Base-by-base conservation (phyloP, 139 green algal genomes). In the Chlamydomonas sp. region DNA sequence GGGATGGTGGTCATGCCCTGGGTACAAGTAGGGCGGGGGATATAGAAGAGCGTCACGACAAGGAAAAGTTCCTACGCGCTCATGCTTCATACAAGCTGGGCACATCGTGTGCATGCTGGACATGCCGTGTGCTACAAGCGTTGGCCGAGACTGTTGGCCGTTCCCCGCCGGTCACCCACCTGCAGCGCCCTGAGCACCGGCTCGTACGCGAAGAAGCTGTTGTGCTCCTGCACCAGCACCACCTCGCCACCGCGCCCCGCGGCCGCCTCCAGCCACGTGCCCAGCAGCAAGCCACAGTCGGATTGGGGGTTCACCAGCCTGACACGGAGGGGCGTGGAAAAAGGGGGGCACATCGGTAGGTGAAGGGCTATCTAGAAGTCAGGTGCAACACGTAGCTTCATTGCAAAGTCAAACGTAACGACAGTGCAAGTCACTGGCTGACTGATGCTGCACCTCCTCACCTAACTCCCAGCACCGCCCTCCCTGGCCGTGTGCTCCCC, bases 141-240 rank as follows among this genome's bases (percentile, higher is more conserved):
- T 71, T 14, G 10, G 10, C 10, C 66, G n/a, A 12, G 3, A 18
- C 72, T 9, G 4, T 20, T 60, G 20, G 18, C 67, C 5, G 67
- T 73, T 12, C 67, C 67, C 67, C 67, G 3, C 12, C 5, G 9
- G 6, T 77, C 20, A 77, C n/a, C 86, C 18, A 57, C 80, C 89
- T 97, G 92, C 61, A 97, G 91, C 14, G 96, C 96, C 74, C 91
- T 92, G 15, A 98, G 93, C 31, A 97, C 90, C 0, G 93, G 95
- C 73, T 95, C 91, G 80, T 96, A 96, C 0, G 95, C 93, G 89
- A 98, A 98, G 90, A 95, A 98, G 87, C 79, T 92, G 71, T 89
- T 90, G 64, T 83, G 85, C 58, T 91, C 91, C 84, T 91, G 91
- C 58, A 92, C 62, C 76, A 89, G 58, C 17, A 73, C 80, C 58